phyloP scores from a whole-genome alignment of 2,329 filamentous ascomycete species.

The Aciculosporium take region DNA sequence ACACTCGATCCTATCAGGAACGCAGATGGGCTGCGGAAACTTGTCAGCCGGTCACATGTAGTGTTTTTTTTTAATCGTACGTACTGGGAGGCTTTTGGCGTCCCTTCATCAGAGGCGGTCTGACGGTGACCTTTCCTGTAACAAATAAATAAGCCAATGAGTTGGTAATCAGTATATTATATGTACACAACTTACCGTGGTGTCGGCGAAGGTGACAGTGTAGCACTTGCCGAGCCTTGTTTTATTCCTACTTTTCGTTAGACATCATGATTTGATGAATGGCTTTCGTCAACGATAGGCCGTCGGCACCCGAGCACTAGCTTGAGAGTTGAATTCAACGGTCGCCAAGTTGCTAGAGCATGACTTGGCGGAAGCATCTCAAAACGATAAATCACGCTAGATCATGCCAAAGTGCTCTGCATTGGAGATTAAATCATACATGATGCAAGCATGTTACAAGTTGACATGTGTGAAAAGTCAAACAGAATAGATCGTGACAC shows the following conservation, averaged over 20 bases:
- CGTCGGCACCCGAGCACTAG: too few relatives aligned
- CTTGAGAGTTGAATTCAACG: neutral
- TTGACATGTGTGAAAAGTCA: neutral
- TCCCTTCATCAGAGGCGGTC: conserved; percentile 6
- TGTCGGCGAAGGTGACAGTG: conserved; percentile 1
- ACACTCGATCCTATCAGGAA: conserved; percentile 9
- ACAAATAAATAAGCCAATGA: neutral
- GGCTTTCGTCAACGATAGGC: neutral
- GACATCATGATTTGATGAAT: neutral
- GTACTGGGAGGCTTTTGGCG: conserved; percentile 5
- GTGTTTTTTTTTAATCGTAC: neutral
- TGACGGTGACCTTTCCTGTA: conserved; percentile 5
- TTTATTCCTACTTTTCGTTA: conserved; percentile 1
- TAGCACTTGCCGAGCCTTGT: conserved; percentile 1
- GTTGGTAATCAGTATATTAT: neutral
- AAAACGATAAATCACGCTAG: neutral
- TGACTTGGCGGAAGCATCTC: neutral
- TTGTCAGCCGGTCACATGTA: neutral
- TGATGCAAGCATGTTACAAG: neutral
- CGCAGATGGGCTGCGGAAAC: neutral
- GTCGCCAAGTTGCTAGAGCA: neutral
- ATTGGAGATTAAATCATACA: neutral
- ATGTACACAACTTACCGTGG: neutral
- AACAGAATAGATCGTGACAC: neutral
- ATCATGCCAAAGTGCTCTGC: neutral